phyloP scores from a whole-genome alignment of 495 filamentous ascomycete genomes.

The Neurospora sp. region DNA sequence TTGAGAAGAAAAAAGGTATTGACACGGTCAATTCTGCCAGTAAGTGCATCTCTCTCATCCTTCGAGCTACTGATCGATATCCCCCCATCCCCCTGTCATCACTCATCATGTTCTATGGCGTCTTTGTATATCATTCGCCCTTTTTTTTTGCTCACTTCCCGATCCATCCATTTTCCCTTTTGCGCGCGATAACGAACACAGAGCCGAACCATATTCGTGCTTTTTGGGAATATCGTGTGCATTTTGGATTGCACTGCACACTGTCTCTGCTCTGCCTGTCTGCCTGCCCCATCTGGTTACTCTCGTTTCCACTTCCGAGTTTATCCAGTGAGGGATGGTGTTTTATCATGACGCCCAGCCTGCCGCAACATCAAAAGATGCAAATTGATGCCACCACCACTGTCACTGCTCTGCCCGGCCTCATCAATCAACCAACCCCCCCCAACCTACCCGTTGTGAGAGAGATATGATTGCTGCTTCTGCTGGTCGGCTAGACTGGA shows the following conservation, averaged over 20 bases:
- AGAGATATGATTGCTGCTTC: background rate
- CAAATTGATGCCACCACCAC: background rate
- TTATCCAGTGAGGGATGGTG: background rate
- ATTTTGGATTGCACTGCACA: background rate
- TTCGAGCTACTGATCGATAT: background rate
- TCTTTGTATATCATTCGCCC: background rate
- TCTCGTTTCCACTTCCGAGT: background rate
- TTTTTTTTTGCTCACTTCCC: background rate
- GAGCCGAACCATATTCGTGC: background rate
- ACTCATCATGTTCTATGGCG: background rate
- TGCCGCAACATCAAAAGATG: background rate
- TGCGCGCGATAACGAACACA: background rate
- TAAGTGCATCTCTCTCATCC: background rate
- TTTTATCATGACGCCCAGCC: background rate
- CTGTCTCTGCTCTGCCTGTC: background rate
- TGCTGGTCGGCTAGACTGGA: background rate
- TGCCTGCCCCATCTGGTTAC: background rate
- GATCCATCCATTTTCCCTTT: background rate
- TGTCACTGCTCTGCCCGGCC: background rate
- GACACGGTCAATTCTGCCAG: background rate
- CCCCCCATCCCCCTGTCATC: background rate
- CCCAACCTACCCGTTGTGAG: background rate
- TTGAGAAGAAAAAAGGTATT: background rate
- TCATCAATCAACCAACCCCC: background rate
- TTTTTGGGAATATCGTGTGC: background rate